Evolutionary conservation across 176 grass and related monocot species (phyloP).

Genomic region (Carex parvula): DNA sequence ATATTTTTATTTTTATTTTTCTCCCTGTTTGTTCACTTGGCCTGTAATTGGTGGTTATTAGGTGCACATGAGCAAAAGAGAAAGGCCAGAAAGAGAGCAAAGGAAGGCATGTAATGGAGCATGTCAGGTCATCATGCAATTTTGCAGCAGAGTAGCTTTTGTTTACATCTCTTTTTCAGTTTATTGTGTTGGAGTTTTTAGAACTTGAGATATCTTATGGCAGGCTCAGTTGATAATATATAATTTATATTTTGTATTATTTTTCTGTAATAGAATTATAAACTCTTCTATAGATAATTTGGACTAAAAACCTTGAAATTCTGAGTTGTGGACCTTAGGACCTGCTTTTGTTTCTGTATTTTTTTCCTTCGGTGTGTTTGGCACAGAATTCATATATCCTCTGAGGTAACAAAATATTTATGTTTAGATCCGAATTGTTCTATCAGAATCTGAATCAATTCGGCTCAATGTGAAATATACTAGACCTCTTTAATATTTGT

Average conservation of each 20-base stretch:
- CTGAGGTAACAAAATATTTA: no score
- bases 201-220: background rate
- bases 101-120: slow-evolving; percentile 33
- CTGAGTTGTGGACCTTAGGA: background rate
- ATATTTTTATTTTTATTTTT: background rate
- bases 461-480: no score
- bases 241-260: background rate
- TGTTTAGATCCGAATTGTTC: no score
- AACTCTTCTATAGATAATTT: background rate
- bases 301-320: background rate
- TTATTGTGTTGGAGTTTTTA: background rate
- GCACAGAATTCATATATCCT: no score
- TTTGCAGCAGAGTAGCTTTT: slow-evolving; percentile 6
- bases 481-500: no score
- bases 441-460: no score
- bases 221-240: background rate
- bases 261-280: background rate
- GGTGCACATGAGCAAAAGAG: slow-evolving; percentile 64
- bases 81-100: slow-evolving; percentile 50
- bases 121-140: background rate
- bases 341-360: background rate
- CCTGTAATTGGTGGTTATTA: slow-evolving; percentile 15
- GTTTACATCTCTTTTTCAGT: background rate
- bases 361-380: no score
- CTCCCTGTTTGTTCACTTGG: slow-evolving; percentile 6